phyloP scores from a whole-genome alignment of 2,329 filamentous ascomycete species.

The Fusarium tuaranense region DNA sequence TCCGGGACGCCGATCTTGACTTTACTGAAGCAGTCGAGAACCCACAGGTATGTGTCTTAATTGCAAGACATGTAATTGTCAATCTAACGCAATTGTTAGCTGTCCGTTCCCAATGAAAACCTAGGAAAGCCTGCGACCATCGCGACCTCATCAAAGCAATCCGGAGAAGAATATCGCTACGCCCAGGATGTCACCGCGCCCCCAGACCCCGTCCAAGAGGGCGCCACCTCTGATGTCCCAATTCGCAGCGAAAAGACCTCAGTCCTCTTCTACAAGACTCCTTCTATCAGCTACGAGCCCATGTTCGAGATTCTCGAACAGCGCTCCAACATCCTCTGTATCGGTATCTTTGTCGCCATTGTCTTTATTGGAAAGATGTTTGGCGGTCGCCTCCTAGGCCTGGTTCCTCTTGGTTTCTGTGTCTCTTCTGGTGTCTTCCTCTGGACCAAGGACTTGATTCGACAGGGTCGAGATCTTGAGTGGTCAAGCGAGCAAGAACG shows the following conservation, averaged over 20 bases:
- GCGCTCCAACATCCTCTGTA: constrained; percentile 77
- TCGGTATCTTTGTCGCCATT: constrained; percentile 78
- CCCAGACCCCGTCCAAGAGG: constrained; percentile 84
- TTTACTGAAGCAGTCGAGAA: constrained; percentile 77
- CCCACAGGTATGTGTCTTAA: constrained; percentile 66
- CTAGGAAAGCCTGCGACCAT: constrained; percentile 79
- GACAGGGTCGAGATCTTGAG: constrained; percentile 84
- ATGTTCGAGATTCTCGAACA: constrained; percentile 84
- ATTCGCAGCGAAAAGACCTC: constrained; percentile 98
- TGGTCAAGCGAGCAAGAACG: constrained; percentile 90
- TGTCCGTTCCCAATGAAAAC: constrained; percentile 92
- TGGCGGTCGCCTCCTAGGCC: constrained; percentile 79
- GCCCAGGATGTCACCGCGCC: constrained; percentile 92
- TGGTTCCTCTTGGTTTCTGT: constrained; percentile 79
- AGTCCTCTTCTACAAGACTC: constrained; percentile 94
- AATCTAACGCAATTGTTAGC: constrained; percentile 41
- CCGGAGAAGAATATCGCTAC: constrained; percentile 82
- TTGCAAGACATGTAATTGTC: rapidly evolving
- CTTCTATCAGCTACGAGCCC: constrained; percentile 88
- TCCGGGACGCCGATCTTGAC: constrained; percentile 81
- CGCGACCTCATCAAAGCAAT: constrained; percentile 77
- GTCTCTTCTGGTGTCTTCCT: constrained; percentile 84
- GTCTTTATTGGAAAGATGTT: constrained; percentile 83
- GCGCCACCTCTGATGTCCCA: constrained; percentile 91
- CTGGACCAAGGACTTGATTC: constrained; percentile 89